Percentiles rank a stretch among this genome's conserved stretches.
Conservation (phyloP, 2,329 filamentous ascomycete genomes). For the Pseudophaeomoniella oleicola region DNA sequence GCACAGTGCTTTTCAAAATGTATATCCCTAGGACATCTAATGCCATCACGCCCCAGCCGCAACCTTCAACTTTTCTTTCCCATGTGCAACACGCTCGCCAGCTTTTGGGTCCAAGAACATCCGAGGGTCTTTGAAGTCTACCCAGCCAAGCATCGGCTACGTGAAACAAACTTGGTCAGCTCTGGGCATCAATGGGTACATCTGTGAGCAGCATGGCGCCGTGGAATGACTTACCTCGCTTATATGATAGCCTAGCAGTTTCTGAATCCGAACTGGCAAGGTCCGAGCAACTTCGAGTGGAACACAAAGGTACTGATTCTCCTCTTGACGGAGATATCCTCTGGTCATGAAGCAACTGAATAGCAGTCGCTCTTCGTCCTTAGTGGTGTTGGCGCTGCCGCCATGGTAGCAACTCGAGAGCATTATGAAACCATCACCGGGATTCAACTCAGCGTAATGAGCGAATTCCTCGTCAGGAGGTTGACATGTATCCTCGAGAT, state of each 20-base stretch:
- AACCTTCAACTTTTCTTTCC: too few species aligned
- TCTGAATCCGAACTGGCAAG: conserved; percentile 7
- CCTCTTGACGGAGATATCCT: conserved; percentile 22
- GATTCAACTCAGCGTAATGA: conserved; percentile 7
- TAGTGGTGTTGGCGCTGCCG: conserved; percentile 17
- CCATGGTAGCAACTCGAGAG: conserved; percentile 19
- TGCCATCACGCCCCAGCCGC: too few species aligned
- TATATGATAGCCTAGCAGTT: conserved; percentile 10
- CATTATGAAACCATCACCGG: conserved; percentile 22
- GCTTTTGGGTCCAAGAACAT: conserved; percentile 2
- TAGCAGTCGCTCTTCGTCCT: conserved; percentile 17
- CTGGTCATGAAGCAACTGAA: conserved; percentile 19
- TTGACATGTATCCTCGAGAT: conserved; percentile 3
- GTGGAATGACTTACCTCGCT: conserved; percentile 7
- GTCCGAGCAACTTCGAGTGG: conserved; percentile 4
- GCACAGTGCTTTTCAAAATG: too few species aligned
- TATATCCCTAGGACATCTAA: too few species aligned
- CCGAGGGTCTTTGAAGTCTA: conserved; percentile 4
- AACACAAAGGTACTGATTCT: conserved; percentile 23
- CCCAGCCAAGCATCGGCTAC: conserved; percentile 2
- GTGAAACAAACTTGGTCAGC: too few species aligned
- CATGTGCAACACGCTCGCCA: background rate
- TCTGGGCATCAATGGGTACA: too few species aligned
- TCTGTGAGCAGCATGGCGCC: conserved; percentile 3
- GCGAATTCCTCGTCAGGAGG: conserved; percentile 3